Percentiles rank a stretch among this genome's conserved stretches.
These are phyloP conservation scores for Hypoxylon sp. DNA, from an alignment of 2,329 filamentous ascomycete genomes.

Conservation along the genomic window DNA sequence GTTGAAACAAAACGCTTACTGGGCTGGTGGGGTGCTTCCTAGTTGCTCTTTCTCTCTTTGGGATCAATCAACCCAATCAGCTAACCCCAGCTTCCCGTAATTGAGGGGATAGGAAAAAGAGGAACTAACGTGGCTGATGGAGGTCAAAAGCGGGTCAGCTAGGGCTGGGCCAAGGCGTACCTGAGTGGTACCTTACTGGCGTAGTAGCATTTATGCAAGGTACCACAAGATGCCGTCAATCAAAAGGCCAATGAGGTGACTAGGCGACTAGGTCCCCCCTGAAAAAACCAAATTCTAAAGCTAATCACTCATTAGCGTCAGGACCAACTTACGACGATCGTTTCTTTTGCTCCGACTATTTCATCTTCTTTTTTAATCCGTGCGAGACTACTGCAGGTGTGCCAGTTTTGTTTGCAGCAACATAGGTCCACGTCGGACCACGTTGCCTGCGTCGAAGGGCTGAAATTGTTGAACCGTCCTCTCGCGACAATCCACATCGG, in stretches of 20 bases:
- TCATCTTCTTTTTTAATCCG: constrained; percentile 7
- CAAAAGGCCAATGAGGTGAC: constrained; percentile 33
- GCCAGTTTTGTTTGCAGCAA: constrained; percentile 13
- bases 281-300: constrained; percentile 23
- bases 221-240: constrained; percentile 36
- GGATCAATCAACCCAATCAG: constrained; percentile 33
- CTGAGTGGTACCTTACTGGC: constrained; percentile 32
- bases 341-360: constrained; percentile 16
- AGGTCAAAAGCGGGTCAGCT: constrained; percentile 39
- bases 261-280: constrained; percentile 5
- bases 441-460: constrained; percentile 34
- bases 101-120: constrained; percentile 5
- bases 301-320: constrained; percentile 31
- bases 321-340: constrained; percentile 32
- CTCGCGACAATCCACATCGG: constrained; percentile 21
- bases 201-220: constrained; percentile 39
- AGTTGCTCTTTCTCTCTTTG: constrained; percentile 27
- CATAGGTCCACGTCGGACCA: constrained; percentile 23
- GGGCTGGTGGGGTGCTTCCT: constrained; percentile 25
- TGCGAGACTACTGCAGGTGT: constrained; percentile 14
- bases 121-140: constrained; percentile 40
- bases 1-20: constrained; percentile 42
- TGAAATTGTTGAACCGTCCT: constrained; percentile 23
- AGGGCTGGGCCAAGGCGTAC: constrained; percentile 35
- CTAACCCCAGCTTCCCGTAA: constrained; percentile 6